Evolutionary conservation across 768 basidiomycete species (phyloP).

Genomic region (Fibroporia radiculosa): DNA sequence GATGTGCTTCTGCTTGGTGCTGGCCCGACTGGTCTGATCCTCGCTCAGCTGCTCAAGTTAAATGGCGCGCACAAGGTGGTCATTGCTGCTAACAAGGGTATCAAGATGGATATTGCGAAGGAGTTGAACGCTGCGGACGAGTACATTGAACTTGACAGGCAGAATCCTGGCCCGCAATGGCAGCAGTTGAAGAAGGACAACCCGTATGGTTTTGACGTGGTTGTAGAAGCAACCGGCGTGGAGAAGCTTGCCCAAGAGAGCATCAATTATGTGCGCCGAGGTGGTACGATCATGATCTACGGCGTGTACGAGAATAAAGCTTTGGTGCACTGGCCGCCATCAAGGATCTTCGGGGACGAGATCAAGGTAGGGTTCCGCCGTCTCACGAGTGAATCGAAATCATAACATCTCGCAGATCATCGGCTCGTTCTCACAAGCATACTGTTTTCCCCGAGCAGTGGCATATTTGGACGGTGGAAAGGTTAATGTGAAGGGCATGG

Average conservation of each 20-base stretch:
- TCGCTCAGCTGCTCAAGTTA: slow-evolving; percentile 80
- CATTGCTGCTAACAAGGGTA: slow-evolving; percentile 83
- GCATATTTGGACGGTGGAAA: slow-evolving; percentile 85
- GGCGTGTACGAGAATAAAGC: slow-evolving; percentile 89
- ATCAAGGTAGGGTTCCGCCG: slow-evolving; percentile 39
- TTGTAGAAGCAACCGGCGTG: slow-evolving; percentile 70
- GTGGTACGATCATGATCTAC: slow-evolving; percentile 85
- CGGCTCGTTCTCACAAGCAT: slow-evolving; percentile 88
- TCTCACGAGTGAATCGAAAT: not conserved
- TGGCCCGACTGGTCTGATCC: slow-evolving; percentile 83
- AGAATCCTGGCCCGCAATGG: slow-evolving; percentile 74
- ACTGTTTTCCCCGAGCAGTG: slow-evolving; percentile 87
- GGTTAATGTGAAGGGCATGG: slow-evolving; percentile 75
- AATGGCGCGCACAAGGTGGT: slow-evolving; percentile 79
- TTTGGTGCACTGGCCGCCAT: slow-evolving; percentile 78
- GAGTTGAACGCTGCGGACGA: slow-evolving; percentile 74
- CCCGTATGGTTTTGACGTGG: slow-evolving; percentile 75
- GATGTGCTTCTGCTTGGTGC: slow-evolving; percentile 84
- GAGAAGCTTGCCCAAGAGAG: slow-evolving; percentile 80
- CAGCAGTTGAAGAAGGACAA: slow-evolving; percentile 71
- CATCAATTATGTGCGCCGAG: slow-evolving; percentile 84
- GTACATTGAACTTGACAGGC: slow-evolving; percentile 78
- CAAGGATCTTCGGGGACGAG: slow-evolving; percentile 73
- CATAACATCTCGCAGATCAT: slow-evolving; percentile 51
- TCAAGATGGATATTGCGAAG: slow-evolving; percentile 85